Evolutionary conservation across 345 rosid species (phyloP).

Genomic region (Reutealis trisperma): DNA sequence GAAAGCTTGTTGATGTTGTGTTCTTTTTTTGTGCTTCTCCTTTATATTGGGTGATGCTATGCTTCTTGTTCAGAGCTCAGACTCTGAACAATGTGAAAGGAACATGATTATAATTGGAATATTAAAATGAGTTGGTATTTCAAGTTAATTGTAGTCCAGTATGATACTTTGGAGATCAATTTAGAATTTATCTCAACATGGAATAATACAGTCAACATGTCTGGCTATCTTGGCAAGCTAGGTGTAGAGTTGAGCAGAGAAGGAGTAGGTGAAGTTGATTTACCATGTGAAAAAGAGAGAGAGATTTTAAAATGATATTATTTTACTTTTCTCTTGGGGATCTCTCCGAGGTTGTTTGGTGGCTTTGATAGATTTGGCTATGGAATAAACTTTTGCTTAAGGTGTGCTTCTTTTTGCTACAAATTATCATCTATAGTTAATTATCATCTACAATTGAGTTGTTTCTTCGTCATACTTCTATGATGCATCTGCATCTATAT

Average conservation of each 20-base stretch:
- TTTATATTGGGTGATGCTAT: no score
- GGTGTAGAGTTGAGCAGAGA: not conserved
- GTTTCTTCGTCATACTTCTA: not conserved
- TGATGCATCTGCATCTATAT: constrained; percentile 1
- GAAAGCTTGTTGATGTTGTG: no score
- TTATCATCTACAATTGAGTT: not conserved
- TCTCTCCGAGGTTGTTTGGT: not conserved
- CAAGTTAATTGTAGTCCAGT: not conserved
- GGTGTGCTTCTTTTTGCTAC: not conserved
- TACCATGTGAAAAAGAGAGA: not conserved
- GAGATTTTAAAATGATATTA: not conserved
- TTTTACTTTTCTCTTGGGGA: not conserved
- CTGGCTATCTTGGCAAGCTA: no score
- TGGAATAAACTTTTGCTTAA: not conserved
- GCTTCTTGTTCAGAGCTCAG: not conserved
- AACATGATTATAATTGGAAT: not conserved
- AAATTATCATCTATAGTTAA: not conserved
- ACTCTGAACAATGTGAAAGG: not conserved
- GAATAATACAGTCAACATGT: no score
- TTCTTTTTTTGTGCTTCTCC: no score
- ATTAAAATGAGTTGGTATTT: no score
- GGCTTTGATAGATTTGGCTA: not conserved
- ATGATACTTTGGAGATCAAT: not conserved
- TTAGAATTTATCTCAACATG: no score
- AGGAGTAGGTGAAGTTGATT: not conserved